A percentile compares a stretch with the other conserved stretches of the same genome.
These are phyloP conservation scores for Durusdinium trenchii DNA, from an alignment of 73 alveolate genomes.

Conservation along the genomic window DNA sequence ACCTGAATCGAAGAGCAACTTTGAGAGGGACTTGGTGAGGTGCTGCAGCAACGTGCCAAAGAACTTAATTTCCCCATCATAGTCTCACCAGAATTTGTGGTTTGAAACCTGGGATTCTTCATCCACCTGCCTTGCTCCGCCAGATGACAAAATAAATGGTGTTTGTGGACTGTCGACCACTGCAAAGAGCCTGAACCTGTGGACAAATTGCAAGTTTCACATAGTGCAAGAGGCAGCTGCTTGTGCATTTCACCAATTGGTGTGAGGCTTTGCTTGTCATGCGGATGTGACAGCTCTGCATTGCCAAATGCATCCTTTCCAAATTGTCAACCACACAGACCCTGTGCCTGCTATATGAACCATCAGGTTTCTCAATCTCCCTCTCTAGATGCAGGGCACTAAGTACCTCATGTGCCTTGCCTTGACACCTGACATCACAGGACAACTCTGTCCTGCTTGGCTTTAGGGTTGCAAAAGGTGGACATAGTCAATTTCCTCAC, in stretches of 20 bases:
- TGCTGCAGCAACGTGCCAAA: neutral
- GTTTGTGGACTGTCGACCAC: slow-evolving; percentile 20
- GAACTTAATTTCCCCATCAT: neutral
- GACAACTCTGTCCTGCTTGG: neutral
- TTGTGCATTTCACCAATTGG: neutral
- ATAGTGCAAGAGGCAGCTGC: neutral
- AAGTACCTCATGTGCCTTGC: slow-evolving; percentile 9
- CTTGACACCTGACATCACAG: neutral
- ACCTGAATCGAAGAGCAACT: neutral
- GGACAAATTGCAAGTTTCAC: neutral
- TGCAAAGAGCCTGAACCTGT: neutral
- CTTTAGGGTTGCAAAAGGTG: neutral
- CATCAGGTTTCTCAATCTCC: neutral
- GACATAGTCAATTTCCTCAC: neutral
- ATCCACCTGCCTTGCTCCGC: neutral
- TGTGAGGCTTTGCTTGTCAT: neutral
- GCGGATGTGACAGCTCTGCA: neutral
- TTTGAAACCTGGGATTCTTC: neutral
- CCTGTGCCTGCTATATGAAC: neutral
- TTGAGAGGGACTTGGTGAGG: neutral
- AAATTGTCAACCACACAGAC: neutral
- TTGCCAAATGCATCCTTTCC: neutral
- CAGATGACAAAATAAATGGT: neutral
- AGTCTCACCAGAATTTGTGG: slow-evolving; percentile 21
- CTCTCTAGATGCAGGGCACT: neutral